Base-by-base conservation (phyloP, 441 rosid genomes). In the Corymbia calophylla region DNA sequence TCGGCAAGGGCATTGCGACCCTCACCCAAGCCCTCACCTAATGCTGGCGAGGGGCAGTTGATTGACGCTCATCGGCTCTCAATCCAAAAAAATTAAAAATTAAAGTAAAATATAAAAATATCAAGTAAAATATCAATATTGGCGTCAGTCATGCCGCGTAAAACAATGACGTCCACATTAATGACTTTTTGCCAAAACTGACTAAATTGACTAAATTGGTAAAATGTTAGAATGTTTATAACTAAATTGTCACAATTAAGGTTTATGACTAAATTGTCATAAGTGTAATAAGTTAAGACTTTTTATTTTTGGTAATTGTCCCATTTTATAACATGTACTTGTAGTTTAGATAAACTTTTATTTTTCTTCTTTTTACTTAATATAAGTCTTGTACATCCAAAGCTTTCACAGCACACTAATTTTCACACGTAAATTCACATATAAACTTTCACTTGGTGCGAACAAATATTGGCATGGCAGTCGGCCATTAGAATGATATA, bases 141-240 rank as follows among this genome's bases (percentile, higher is more conserved):
- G 5, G 27, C 44, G 5, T 39, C 44, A 5, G 5, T 0, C 5
- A 56, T 56, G 5, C 15, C 25, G 21, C 23, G 1, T 56, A 56
- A 1, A 56, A 56, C 0, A 9, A 56, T 56, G 2, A 9, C 0
- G 0, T 23, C 23, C 5, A 23, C 0, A 9, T 56, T 1, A 56
- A 0, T 0, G 23, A 56, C 16, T 21, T 23, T 56, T 2, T 0
- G 0, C 0, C 29, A 56, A 56, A 56, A 56, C 23, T 56, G 21
- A 0, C 0, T 1, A 0, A 6, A 56, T 8, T 17, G 23, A 56
- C 5, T 56, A 2, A 56, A 23, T 56, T 3, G 29, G 2, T 0
- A 23, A 56, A 4, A 56, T 56, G 12, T 56, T 5, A 56, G 5
- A 39, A 39, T 39, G 44, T 39, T 39, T 39, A 6, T 39, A 39